Base-by-base conservation (phyloP, 176 grass and related monocot species). In the Tillandsia fasciculata region DNA sequence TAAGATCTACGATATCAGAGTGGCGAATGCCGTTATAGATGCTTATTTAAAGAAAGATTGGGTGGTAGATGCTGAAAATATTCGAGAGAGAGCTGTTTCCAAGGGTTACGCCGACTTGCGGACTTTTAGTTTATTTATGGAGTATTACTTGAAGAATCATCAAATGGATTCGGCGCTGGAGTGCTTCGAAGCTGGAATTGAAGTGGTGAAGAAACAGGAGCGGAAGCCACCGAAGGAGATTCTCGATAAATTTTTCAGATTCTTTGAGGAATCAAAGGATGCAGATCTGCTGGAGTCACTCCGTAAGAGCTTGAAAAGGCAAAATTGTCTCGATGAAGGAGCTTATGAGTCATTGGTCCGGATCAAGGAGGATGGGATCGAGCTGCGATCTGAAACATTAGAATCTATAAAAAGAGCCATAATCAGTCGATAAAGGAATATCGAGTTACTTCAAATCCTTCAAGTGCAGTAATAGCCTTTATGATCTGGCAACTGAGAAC, bases 241-340 rank as follows among this genome's bases (percentile, higher is more conserved):
- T 11, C 1, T 70, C 20, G 27, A 70, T 70, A 49, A 28, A 13
- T 53, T 70, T 70, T 2, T 70, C 20, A 53, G 26, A 26, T 52
- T 52, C 22, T 70, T 70, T 27, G 50, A 70, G 49, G 50, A 70
- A 70, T 24, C 27, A 3, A 70, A 52, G 11, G 49, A 70, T 28
- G 20, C 53, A 5, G 68, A 70, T 13, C 10, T 20, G 49, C 11
- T 53, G 11, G 50, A 70, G 50, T 28, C 49, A 51, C 53, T 70
- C 15, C 53, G 50, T 53, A 53, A 53, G 11, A 53, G 10, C 5
- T 53, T 70, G 27, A 70, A 70, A 24, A 51, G 53, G 11, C 23
- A 26, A 11, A 52, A 28, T 50, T n/a, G 17, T 53, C 68, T 52
- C 12, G 50, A 53, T 52, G 68, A 2, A 52, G 68, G 53, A 53